These are phyloP conservation scores for Pseudonitzschia delicatissima DNA, from an alignment of 108 stramenopile genomes.

Conservation along the genomic window DNA sequence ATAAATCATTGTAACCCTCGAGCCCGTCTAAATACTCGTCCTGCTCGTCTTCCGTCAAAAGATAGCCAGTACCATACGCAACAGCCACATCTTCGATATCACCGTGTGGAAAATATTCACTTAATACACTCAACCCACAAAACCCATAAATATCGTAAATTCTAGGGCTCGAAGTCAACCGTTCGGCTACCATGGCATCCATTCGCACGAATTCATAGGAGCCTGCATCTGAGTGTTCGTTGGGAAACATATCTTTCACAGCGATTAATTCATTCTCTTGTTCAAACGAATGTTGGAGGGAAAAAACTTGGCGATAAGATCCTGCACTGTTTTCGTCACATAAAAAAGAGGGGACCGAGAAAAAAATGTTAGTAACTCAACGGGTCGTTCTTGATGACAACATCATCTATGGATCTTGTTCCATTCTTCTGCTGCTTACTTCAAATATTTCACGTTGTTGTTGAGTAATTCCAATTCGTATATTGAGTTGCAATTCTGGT, in stretches of 20 bases:
- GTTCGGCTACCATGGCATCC: constrained; percentile 80
- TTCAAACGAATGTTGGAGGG: constrained; percentile 34
- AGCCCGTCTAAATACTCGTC: constrained; percentile 9
- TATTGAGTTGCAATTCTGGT: constrained; percentile 68
- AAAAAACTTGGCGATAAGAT: constrained; percentile 59
- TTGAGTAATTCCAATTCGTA: constrained; percentile 37
- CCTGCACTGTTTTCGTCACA: constrained; percentile 19
- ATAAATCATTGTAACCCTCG: background rate
- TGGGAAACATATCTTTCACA: constrained; percentile 20
- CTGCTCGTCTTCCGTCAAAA: constrained; percentile 2
- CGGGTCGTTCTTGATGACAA: background rate
- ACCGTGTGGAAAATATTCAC: constrained; percentile 50
- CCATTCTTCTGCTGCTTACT: constrained; percentile 33
- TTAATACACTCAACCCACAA: constrained; percentile 54
- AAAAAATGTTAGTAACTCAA: constrained; percentile 7
- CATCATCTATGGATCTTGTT: too few species aligned
- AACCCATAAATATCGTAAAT: constrained; percentile 72
- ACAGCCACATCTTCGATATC: constrained; percentile 37
- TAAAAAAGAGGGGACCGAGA: constrained; percentile 12
- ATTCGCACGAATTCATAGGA: constrained; percentile 44
- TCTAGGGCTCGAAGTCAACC: constrained; percentile 54
- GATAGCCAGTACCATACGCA: constrained; percentile 9
- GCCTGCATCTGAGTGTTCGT: background rate
- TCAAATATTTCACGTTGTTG: constrained; percentile 5
- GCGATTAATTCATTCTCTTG: constrained; percentile 10